These are phyloP conservation scores for Aureobasidium sp. DNA, from an alignment of 2,329 filamentous ascomycete species.

Conservation along the genomic window DNA sequence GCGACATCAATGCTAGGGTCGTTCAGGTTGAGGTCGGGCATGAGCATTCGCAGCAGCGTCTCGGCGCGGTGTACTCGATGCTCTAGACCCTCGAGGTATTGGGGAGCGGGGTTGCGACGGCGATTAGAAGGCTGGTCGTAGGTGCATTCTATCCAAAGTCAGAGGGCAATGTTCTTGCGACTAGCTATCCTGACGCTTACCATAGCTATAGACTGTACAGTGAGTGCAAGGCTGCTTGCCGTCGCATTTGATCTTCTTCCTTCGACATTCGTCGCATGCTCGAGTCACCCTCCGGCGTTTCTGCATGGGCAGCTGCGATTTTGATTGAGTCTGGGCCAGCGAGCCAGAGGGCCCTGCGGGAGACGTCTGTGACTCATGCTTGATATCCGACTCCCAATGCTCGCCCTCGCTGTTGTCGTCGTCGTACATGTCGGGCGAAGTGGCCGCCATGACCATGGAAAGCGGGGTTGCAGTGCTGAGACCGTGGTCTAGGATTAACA, in stretches of 20 bases:
- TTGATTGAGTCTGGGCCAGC: slow-evolving; percentile 17
- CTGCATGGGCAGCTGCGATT: slow-evolving; percentile 23
- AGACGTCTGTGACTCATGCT: slow-evolving; percentile 23
- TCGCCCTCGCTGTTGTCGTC: slow-evolving; percentile 25
- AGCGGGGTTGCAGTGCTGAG: not conserved
- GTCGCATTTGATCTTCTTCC: slow-evolving; percentile 52
- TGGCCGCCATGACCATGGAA: slow-evolving; percentile 21
- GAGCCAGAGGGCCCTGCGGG: slow-evolving; percentile 17
- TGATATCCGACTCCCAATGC: slow-evolving; percentile 23
- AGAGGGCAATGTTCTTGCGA: not conserved
- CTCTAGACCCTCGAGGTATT: slow-evolving; percentile 87
- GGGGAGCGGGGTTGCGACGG: slow-evolving; percentile 79
- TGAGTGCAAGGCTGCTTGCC: slow-evolving; percentile 61
- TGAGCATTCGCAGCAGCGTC: slow-evolving; percentile 65
- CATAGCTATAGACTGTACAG: slow-evolving; percentile 97
- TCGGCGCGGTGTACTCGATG: slow-evolving; percentile 75
- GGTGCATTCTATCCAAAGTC: slow-evolving; percentile 62
- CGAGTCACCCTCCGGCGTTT: slow-evolving; percentile 82
- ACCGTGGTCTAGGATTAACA: not conserved
- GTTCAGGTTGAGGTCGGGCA: slow-evolving; percentile 76
- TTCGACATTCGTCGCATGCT: slow-evolving; percentile 80
- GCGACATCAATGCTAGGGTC: slow-evolving; percentile 75
- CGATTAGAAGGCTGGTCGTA: slow-evolving; percentile 93
- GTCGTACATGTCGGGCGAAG: slow-evolving; percentile 26
- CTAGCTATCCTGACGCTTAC: slow-evolving; percentile 42